These are phyloP conservation scores for Aureococcus anophagefferens DNA, from an alignment of 108 stramenopile species.

Conservation along the genomic window DNA sequence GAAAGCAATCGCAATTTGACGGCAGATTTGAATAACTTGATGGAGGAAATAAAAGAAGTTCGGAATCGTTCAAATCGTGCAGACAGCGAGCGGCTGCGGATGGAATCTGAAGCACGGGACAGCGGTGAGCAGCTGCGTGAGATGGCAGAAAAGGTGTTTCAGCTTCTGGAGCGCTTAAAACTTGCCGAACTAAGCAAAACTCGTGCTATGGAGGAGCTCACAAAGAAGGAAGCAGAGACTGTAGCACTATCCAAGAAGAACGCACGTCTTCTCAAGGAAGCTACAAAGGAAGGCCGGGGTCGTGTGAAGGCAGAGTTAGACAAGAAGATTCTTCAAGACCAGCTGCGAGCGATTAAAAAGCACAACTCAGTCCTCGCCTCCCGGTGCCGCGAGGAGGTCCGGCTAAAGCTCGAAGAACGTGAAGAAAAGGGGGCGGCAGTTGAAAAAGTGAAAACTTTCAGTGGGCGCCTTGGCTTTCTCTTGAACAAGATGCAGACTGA, in stretches of 20 bases:
- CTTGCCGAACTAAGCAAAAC: slow-evolving; percentile 71
- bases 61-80: slow-evolving; percentile 35
- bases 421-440: slow-evolving; percentile 55
- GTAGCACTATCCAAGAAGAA: slow-evolving; percentile 58
- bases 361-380: slow-evolving; percentile 57
- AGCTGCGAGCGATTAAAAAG: slow-evolving; percentile 60
- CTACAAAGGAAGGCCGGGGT: slow-evolving; percentile 47
- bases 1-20: slow-evolving; percentile 53
- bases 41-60: slow-evolving; percentile 46
- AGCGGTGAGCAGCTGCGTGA: slow-evolving; percentile 67
- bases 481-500: slow-evolving; percentile 68
- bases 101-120: slow-evolving; percentile 69
- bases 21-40: slow-evolving; percentile 43
- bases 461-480: slow-evolving; percentile 57
- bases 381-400: slow-evolving; percentile 57
- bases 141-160: slow-evolving; percentile 78
- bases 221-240: slow-evolving; percentile 63
- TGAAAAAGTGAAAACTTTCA: slow-evolving; percentile 56
- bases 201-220: slow-evolving; percentile 65
- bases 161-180: slow-evolving; percentile 68
- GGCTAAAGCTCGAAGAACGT: slow-evolving; percentile 49
- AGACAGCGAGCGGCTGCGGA: slow-evolving; percentile 57
- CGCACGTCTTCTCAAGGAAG: slow-evolving; percentile 56
- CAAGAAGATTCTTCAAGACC: slow-evolving; percentile 51
- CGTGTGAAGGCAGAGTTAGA: slow-evolving; percentile 61